Percentiles rank a stretch among this genome's conserved stretches.
These are phyloP conservation scores for Neurospora tetrasperma DNA, from an alignment of 495 filamentous ascomycete genomes.

Conservation along the genomic window DNA sequence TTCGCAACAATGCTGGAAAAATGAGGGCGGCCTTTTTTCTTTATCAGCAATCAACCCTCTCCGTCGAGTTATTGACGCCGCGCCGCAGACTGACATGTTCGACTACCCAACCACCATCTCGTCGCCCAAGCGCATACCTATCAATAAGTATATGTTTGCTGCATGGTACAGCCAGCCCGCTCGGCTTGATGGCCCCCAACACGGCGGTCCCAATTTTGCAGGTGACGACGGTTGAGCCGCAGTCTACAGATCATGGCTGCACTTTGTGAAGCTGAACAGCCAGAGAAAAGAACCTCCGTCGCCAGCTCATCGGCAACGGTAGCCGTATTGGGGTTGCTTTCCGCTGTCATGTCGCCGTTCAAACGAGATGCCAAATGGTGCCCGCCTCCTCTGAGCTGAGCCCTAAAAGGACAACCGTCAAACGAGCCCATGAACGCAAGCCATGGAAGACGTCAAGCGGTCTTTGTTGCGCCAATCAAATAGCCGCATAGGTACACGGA, in stretches of 20 bases:
- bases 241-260: not conserved
- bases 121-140: too few species aligned
- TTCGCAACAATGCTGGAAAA: too few species aligned
- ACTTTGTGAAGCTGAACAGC: not conserved
- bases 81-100: too few species aligned
- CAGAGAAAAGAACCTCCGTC: not conserved
- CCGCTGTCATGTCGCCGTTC: not conserved
- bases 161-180: not conserved
- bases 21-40: too few species aligned
- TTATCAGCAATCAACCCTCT: too few species aligned
- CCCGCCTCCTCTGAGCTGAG: not conserved
- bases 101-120: too few species aligned
- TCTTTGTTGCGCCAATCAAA: not conserved
- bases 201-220: not conserved
- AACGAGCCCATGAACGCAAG: not conserved
- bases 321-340: not conserved
- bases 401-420: not conserved
- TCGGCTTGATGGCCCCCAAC: not conserved
- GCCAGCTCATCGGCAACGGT: not conserved
- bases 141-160: not conserved
- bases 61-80: too few species aligned
- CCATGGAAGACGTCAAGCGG: not conserved
- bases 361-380: not conserved
- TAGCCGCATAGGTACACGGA: not conserved
- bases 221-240: not conserved